Evolutionary conservation across 2,329 filamentous ascomycete genomes (phyloP), one percentile per base, ranked within the genome.

Genomic region (Macroventuria anomochaeta): DNA sequence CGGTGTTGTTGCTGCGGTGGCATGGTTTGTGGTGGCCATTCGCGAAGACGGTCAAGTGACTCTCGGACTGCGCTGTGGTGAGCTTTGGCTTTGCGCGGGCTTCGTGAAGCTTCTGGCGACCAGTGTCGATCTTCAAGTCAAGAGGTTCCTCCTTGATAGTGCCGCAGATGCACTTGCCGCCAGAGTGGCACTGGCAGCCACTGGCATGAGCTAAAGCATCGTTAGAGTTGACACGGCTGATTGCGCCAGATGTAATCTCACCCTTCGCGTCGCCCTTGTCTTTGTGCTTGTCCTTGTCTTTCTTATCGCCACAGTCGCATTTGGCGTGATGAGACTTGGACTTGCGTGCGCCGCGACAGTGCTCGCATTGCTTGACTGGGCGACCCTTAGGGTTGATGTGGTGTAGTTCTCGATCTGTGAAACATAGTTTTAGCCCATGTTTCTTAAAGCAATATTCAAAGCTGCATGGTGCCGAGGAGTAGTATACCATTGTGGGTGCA

Each of bases 311-410:
- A 77, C 95, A 99, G 77, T 97, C 93, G 79, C 95, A 99, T 77
- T 95, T 96, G 72, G 95, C 86, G 77, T 97, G 95, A 62, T 93
- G 91, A 54, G 93, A 88, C 69, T 95, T 91, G 76, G 91, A 93
- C 83, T 97, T 97, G 80, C 95, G 93, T 83, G 96, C 89, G 64
- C 89, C 86, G 75, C 95, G 93, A 80, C 95, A 99, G 80, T 99
- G 95, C 65, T 91, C 86, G 79, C 95, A 99, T 87, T 99, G 95
- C 68, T 95, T 96, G 67, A 97, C 92, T 58, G 95, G 95, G 59
- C 93, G 90, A 71, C 93, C 93, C 81, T 97, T 97, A 77, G 96
- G 96, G 78, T 96, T 96, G 80, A 97, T 96, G 75, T 96, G 91
- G 72, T 91, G 89, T 63, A 97, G 85, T 63, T 90, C 90, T 65